These are phyloP conservation scores for Meyerozyma athensensis DNA, from an alignment of 1,139 yeast species.

Conservation along the genomic window DNA sequence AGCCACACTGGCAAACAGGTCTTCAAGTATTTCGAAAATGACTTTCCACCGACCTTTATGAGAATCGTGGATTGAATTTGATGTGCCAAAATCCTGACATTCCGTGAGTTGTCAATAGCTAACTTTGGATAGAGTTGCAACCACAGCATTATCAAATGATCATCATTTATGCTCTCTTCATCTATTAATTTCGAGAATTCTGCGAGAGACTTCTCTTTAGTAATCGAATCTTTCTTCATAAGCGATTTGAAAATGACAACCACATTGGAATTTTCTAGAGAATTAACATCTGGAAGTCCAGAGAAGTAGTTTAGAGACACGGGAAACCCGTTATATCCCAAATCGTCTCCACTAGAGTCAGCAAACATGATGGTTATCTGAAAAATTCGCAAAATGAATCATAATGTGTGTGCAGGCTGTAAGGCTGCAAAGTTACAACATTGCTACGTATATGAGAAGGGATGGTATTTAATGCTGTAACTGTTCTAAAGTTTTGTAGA, in stretches of 20 bases:
- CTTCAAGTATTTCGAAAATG: conserved; percentile 57
- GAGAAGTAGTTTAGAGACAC: conserved; percentile 74
- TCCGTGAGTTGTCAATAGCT: conserved; percentile 63
- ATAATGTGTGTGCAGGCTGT: not conserved
- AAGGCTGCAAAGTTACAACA: not conserved
- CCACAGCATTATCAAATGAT: conserved; percentile 62
- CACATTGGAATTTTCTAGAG: conserved; percentile 54
- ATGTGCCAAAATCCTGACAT: conserved; percentile 59
- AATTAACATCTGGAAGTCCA: conserved; percentile 67
- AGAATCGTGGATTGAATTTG: conserved; percentile 52
- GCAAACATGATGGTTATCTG: conserved; percentile 1
- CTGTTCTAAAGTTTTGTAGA: conserved; percentile 46
- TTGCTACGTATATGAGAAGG: not conserved
- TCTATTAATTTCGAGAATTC: conserved; percentile 35
- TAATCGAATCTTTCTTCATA: conserved; percentile 72
- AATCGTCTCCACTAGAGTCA: conserved; percentile 12
- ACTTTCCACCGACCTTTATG: conserved; percentile 54
- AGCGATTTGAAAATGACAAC: conserved; percentile 68
- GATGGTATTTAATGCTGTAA: not conserved
- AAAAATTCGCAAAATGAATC: not conserved
- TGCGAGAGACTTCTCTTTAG: conserved; percentile 73
- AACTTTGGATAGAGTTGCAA: conserved; percentile 77
- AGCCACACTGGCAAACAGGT: conserved; percentile 72
- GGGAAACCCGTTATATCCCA: conserved; percentile 54
- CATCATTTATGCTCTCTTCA: conserved; percentile 28